Percentiles rank a stretch among this genome's conserved stretches.
Conservation (phyloP, 2,329 filamentous ascomycete genomes). For the Fonsecaea pedrosoi region DNA sequence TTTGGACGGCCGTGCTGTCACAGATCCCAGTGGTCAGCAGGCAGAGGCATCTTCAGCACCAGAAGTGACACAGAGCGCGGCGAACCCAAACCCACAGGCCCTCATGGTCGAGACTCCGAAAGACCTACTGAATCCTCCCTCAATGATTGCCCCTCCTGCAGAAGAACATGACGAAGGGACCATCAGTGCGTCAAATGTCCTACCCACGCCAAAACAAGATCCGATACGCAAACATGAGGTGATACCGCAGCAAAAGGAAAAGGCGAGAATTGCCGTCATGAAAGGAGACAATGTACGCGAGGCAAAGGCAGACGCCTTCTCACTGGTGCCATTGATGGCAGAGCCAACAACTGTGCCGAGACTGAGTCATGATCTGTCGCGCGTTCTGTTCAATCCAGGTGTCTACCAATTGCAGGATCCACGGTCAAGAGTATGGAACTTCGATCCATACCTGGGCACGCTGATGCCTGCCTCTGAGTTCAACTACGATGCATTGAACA, state of each 20-base stretch:
- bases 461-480: conserved; percentile 96
- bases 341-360: conserved; percentile 32
- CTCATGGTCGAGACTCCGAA: conserved; percentile 2
- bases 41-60: not conserved
- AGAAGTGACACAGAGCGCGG: not conserved
- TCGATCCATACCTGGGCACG: conserved; percentile 88
- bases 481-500: conserved; percentile 83
- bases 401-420: conserved; percentile 92
- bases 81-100: conserved; percentile 7
- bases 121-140: not conserved
- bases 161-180: not conserved
- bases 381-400: conserved; percentile 93
- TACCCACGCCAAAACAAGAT: not conserved
- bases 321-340: conserved; percentile 58
- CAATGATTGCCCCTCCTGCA: not conserved
- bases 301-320: conserved; percentile 46
- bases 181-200: not conserved
- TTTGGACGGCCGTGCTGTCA: not conserved
- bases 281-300: conserved; percentile 20
- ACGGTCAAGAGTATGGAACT: conserved; percentile 88
- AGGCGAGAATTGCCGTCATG: conserved; percentile 15
- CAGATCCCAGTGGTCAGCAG: not conserved
- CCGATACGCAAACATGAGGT: not conserved
- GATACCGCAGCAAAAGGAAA: not conserved
- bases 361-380: conserved; percentile 67